Evolutionary conservation across 2,329 filamentous ascomycete species (phyloP).

Genomic region (Pseudomassariella vexata): DNA sequence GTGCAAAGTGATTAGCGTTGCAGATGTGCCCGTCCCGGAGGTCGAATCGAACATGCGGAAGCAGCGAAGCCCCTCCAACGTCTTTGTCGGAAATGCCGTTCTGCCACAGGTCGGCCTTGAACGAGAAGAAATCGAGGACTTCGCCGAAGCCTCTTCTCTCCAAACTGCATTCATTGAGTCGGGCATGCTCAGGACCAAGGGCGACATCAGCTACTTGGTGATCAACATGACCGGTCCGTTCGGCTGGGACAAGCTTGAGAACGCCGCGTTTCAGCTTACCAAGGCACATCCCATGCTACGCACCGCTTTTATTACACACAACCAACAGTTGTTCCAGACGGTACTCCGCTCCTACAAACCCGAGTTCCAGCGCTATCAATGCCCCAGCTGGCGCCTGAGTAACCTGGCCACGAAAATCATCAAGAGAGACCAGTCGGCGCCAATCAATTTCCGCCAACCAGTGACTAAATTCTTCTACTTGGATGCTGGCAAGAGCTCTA

Average conservation of each 20-base stretch:
- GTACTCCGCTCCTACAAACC: slow-evolving; percentile 35
- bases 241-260: slow-evolving; percentile 35
- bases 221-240: slow-evolving; percentile 41
- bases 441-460: slow-evolving; percentile 35
- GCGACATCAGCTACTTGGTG: slow-evolving; percentile 41
- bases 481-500: slow-evolving; percentile 40
- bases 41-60: slow-evolving; percentile 5
- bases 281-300: slow-evolving; percentile 46
- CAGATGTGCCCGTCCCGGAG: slow-evolving; percentile 13
- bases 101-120: slow-evolving; percentile 37
- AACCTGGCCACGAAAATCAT: slow-evolving; percentile 33
- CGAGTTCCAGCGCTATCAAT: slow-evolving; percentile 37
- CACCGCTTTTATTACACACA: slow-evolving; percentile 44
- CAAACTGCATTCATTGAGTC: slow-evolving; percentile 44
- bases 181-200: slow-evolving; percentile 35
- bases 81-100: slow-evolving; percentile 34
- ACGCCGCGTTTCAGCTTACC: slow-evolving; percentile 37
- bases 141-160: slow-evolving; percentile 40
- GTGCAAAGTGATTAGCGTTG: slow-evolving; percentile 26
- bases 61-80: slow-evolving; percentile 18
- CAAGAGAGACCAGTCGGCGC: slow-evolving; percentile 32
- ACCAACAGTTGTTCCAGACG: slow-evolving; percentile 42
- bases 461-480: slow-evolving; percentile 45
- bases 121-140: slow-evolving; percentile 36
- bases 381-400: slow-evolving; percentile 32